Base-by-base conservation (phyloP, 805 yeast species). In the Starmerella floricola region DNA sequence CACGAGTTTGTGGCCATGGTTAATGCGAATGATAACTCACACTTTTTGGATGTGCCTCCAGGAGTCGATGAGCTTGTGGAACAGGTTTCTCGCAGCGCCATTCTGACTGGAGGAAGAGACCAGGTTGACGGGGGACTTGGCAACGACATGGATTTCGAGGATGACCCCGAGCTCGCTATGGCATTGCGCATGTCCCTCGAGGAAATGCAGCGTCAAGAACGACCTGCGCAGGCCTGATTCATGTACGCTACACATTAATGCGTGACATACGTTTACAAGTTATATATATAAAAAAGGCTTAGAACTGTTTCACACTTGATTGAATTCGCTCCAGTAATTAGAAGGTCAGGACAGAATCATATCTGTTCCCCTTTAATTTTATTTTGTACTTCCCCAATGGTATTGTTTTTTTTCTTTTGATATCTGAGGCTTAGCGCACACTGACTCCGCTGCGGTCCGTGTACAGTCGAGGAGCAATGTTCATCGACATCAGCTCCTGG, bases 401-500 rank as follows among this genome's bases (percentile, higher is more conserved):
- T 4, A 13, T 23, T 29, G 40, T 6, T 17, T 11, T 18, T 16
- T 13, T 6, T 12, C 8, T 13, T 37, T 10, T 23, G 26, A 10
- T 23, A n/a, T n/a, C n/a, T n/a, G n/a, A n/a, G n/a, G n/a, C 10
- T 10, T 33, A 48, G 17, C 58, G 51, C 29, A 52, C 56, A 27
- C 70, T 62, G 13, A 69, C 65, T 6, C 80, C 82, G 10, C 86
- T 75, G 54, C 87, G 76, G 54, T 88, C 95, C n/a, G 97, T 85
- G 64, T 88, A 88, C 68, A 88, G 65, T 66, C 98, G 78, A 42
- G 97, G 98, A 17, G 95, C 81, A 57, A 91, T 91, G 64, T 91
- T 91, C 99, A 91, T 91, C 32, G 98, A 95, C 97, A 91, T 91
- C 60, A 91, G 74, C 68, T 91, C 99, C 68, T 91, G 99, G 85